Percentiles rank a stretch among this genome's conserved stretches.
Conservation (phyloP, 371 early-diverging fungal species). For the Zancudomyces culisetae region DNA sequence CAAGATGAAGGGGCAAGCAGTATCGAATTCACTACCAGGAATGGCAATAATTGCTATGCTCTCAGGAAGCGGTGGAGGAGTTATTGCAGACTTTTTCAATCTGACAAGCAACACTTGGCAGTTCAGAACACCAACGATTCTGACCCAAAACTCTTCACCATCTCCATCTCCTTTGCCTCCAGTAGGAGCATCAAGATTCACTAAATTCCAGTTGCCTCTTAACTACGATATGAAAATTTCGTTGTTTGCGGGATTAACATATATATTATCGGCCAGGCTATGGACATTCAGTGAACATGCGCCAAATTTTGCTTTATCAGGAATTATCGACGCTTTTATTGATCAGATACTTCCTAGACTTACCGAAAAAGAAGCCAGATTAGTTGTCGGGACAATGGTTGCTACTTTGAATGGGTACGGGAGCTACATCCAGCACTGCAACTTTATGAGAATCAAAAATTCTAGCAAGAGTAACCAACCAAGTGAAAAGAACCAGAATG, state of each 20-base stretch:
- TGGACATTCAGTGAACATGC: constrained; percentile 22
- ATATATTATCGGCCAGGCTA: constrained; percentile 20
- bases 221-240: constrained; percentile 17
- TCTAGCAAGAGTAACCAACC: too few species aligned
- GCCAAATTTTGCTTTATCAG: constrained; percentile 16
- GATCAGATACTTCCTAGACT: constrained; percentile 10
- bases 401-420: background rate
- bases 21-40: constrained; percentile 20
- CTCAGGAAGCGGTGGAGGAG: constrained; percentile 24
- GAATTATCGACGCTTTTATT: constrained; percentile 11
- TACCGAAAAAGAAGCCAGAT: constrained; percentile 14
- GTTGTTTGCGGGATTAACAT: constrained; percentile 16
- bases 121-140: constrained; percentile 18
- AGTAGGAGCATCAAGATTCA: too few species aligned
- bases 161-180: too few species aligned
- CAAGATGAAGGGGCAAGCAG: constrained; percentile 15
- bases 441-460: too few species aligned
- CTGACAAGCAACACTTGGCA: constrained; percentile 12
- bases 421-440: background rate
- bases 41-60: constrained; percentile 21
- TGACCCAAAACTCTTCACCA: constrained; percentile 7
- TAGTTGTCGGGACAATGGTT: constrained; percentile 7
- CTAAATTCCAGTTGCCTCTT: too few species aligned
- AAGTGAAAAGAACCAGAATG: too few species aligned
- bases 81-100: constrained; percentile 23